Evolutionary conservation across 305 asterid species (phyloP).

Genomic region (Lippia alba): DNA sequence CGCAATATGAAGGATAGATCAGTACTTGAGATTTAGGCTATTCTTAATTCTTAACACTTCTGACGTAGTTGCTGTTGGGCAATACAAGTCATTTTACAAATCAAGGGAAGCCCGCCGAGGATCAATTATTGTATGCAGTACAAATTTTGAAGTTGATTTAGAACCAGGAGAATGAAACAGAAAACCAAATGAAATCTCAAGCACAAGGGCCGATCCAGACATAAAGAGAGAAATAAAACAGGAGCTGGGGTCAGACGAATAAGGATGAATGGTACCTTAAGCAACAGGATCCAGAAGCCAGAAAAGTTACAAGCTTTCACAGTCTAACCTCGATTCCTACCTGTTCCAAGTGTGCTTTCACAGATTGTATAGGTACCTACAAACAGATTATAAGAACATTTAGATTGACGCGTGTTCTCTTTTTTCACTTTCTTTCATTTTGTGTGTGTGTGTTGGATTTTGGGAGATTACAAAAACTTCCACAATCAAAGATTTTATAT

Average conservation of each 20-base stretch:
- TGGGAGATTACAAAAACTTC: no score
- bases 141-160: not conserved
- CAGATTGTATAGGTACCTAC: conserved; percentile 47
- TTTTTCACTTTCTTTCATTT: not conserved
- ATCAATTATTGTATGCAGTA: not conserved
- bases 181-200: not conserved
- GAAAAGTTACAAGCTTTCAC: conserved; percentile 22
- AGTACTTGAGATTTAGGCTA: no score
- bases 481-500: no score
- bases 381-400: not conserved
- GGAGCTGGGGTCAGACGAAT: not conserved
- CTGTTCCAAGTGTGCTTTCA: conserved; percentile 41
- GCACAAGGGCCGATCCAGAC: no score
- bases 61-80: no score
- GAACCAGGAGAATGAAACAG: not conserved
- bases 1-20: no score
- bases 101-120: not conserved
- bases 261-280: not conserved
- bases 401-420: not conserved
- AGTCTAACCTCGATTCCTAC: conserved; percentile 41
- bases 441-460: no score
- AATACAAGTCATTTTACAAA: not conserved
- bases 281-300: not conserved
- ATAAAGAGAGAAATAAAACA: not conserved
- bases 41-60: no score